Base-by-base conservation (phyloP, 345 rosid species). In the Passiflora organensis region DNA sequence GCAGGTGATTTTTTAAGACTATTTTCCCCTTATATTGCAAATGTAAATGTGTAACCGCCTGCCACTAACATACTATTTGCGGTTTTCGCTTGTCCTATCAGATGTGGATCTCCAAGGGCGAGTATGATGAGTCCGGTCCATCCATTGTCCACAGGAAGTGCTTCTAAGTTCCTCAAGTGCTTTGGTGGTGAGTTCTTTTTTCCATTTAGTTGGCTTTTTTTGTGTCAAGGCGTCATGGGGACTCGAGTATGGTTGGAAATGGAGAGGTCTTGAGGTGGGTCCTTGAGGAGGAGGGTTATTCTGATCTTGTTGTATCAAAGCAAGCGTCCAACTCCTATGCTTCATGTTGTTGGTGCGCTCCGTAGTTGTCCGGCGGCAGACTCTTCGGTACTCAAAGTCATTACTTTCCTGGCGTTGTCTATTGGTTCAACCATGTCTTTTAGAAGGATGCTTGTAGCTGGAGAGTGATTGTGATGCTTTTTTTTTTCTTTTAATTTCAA, bases 21-120 rank as follows among this genome's bases (percentile, higher is more conserved):
- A 1, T 15, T 14, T 34, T 6, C 19, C 6, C 8, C 0, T 41
- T 12, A 2, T 8, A 25, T 16, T 43, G 6, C 47, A 11, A 6
- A 16, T 13, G 32, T 36, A 36, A 36, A 36, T 5, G 39, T 5
- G 39, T 6, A 36, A 36, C 2, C 5, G 37, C 1, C 16, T 0
- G 32, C 4, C 5, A 18, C 21, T 1, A 0, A 24, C 3, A 5
- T 17, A 21, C 2, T 0, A 1, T 2, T 5, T 9, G 1, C 48
- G 15, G 4, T 6, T 53, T 15, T 17, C 32, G 16, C 17, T 32
- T 1, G 49, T 15, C 5, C 47, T 37, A 13, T 58, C 74, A 80
- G 85, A 80, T 80, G 85, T 80, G 85, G 85, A 80, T 80, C 41
- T 77, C 85, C 59, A 80, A 80, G 78, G 81, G 80, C 6, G 85